A percentile compares a stretch with the other conserved stretches of the same genome.
phyloP scores from a whole-genome alignment of 108 stramenopile genomes.

The Fistulifera pelliculosa region DNA sequence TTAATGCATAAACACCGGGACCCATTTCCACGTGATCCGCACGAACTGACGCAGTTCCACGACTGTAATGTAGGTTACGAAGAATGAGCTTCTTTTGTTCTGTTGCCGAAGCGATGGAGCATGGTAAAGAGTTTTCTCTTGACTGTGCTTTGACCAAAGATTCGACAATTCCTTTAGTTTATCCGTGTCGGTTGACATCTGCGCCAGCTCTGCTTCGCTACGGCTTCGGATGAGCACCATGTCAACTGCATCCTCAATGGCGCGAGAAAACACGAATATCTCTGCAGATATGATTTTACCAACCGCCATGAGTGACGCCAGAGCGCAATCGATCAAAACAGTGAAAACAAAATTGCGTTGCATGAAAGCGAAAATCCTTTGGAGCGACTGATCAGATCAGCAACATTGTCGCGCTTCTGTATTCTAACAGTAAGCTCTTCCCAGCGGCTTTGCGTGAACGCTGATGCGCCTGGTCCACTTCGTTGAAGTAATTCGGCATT shows the following conservation, averaged over 20 bases:
- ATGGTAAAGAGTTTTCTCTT: slow-evolving; percentile 46
- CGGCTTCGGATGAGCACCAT: slow-evolving; percentile 72
- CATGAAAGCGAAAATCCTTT: slow-evolving; percentile 65
- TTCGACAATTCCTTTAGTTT: slow-evolving; percentile 47
- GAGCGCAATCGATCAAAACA: slow-evolving; percentile 76
- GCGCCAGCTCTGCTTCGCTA: slow-evolving; percentile 72
- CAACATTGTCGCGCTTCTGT: slow-evolving; percentile 57
- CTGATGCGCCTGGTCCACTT: slow-evolving; percentile 49
- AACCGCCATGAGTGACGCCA: slow-evolving; percentile 67
- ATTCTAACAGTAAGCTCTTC: slow-evolving; percentile 60
- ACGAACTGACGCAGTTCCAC: slow-evolving; percentile 64
- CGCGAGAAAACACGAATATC: slow-evolving; percentile 78
- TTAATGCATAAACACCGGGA: slow-evolving; percentile 70
- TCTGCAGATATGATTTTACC: slow-evolving; percentile 67
- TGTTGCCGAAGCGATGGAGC: slow-evolving; percentile 27
- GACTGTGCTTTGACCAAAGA: slow-evolving; percentile 49
- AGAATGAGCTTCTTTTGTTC: slow-evolving; percentile 15
- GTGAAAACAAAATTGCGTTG: slow-evolving; percentile 79
- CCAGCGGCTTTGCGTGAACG: slow-evolving; percentile 67
- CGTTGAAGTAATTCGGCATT: slow-evolving; percentile 77
- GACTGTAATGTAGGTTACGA: slow-evolving; percentile 54
- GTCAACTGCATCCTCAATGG: slow-evolving; percentile 83
- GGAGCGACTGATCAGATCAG: slow-evolving; percentile 46
- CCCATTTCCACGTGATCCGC: slow-evolving; percentile 58
- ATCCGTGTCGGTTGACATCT: slow-evolving; percentile 71